phyloP scores from a whole-genome alignment of 1,139 yeast species.

The Yamadazyma buinensis region DNA sequence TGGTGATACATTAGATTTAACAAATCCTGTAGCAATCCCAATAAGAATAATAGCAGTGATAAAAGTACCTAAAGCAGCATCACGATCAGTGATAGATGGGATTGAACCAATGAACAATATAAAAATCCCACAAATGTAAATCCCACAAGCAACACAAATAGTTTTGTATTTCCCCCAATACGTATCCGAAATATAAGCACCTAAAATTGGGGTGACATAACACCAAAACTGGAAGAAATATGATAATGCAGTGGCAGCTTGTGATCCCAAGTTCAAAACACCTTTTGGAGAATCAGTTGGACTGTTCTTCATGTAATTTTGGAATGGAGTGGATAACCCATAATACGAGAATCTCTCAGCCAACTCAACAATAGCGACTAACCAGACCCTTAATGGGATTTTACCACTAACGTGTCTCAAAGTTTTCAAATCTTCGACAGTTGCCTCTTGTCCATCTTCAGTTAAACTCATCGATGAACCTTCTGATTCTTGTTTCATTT shows the following conservation, averaged over 20 bases:
- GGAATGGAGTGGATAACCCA: conserved; percentile 73
- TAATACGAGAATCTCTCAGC: conserved; percentile 85
- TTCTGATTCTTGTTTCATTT: not conserved
- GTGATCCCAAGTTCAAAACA: conserved; percentile 56
- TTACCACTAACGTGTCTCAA: conserved; percentile 40
- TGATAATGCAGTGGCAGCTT: conserved; percentile 71
- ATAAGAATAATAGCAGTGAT: conserved; percentile 60
- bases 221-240: conserved; percentile 82
- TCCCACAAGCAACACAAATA: conserved; percentile 54
- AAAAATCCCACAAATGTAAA: conserved; percentile 62
- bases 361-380: conserved; percentile 74
- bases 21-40: conserved; percentile 81
- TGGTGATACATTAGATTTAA: conserved; percentile 76
- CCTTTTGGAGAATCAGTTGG: conserved; percentile 52
- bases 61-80: conserved; percentile 50
- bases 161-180: conserved; percentile 71
- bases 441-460: conserved; percentile 30
- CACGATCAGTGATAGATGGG: conserved; percentile 53
- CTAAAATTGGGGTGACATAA: conserved; percentile 73
- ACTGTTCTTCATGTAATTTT: conserved; percentile 67
- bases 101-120: conserved; percentile 69
- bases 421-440: conserved; percentile 34
- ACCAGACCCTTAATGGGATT: conserved; percentile 53
- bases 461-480: conserved; percentile 1
- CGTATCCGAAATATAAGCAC: conserved; percentile 76